phyloP scores from a whole-genome alignment of 768 basidiomycete genomes.

The Tubosaeta sp. region DNA sequence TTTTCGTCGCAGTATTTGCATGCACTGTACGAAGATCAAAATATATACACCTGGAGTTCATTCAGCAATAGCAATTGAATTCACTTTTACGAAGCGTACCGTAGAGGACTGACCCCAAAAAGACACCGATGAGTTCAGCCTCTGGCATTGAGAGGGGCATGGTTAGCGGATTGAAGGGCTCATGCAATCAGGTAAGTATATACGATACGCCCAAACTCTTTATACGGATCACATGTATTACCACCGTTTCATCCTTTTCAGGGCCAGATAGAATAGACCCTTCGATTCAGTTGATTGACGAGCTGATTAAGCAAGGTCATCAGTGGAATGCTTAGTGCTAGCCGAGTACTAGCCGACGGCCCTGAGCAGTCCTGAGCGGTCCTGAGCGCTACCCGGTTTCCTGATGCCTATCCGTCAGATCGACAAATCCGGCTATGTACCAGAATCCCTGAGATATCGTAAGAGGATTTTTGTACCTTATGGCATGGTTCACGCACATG shows the following conservation, averaged over 20 bases:
- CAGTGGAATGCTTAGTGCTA: no score
- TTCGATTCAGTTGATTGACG: no score
- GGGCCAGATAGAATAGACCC: neutral
- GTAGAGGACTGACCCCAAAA: neutral
- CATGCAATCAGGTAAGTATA: neutral
- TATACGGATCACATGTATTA: neutral
- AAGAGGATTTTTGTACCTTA: no score
- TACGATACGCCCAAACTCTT: neutral
- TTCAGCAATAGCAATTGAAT: neutral
- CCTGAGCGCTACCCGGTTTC: no score
- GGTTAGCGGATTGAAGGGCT: neutral
- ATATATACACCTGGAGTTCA: neutral
- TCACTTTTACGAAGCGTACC: neutral
- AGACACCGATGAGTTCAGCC: slow-evolving; percentile 1
- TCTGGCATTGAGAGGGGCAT: neutral
- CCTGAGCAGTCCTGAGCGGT: no score
- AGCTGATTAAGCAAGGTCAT: no score
- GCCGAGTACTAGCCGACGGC: no score
- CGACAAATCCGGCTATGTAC: neutral
- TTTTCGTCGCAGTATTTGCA: neutral
- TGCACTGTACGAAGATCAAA: neutral
- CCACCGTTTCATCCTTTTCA: neutral
- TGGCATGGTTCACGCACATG: no score
- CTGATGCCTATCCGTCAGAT: neutral
- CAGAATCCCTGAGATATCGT: no score